These are phyloP conservation scores for Brasilioporus rufonigricans DNA, from an alignment of 768 basidiomycete species.

Conservation along the genomic window DNA sequence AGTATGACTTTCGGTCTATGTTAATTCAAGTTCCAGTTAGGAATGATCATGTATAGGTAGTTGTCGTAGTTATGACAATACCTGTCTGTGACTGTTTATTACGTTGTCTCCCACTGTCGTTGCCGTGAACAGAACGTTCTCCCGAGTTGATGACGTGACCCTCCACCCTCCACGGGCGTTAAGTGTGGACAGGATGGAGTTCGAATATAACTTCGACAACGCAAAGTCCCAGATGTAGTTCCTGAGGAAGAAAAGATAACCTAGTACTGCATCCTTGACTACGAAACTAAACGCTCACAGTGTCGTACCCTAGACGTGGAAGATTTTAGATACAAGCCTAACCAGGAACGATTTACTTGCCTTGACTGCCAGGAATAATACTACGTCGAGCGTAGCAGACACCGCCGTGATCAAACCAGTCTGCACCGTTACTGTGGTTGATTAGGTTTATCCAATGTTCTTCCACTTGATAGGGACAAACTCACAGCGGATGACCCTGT, in stretches of 20 bases:
- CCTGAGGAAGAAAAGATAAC: not conserved
- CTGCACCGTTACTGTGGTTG: slow-evolving; percentile 28
- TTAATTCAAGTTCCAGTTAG: not conserved
- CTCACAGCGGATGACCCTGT: slow-evolving; percentile 42
- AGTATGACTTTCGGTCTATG: not conserved
- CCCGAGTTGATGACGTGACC: not conserved
- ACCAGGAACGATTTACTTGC: slow-evolving; percentile 1
- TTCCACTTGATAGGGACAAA: not conserved
- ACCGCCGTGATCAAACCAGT: slow-evolving; percentile 25
- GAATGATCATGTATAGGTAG: not conserved
- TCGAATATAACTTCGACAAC: slow-evolving; percentile 28
- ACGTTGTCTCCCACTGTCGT: not conserved
- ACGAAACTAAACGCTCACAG: slow-evolving; percentile 1
- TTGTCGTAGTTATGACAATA: not conserved
- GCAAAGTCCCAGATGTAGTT: slow-evolving; percentile 29
- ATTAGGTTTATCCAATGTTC: not conserved
- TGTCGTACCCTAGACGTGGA: slow-evolving; percentile 3
- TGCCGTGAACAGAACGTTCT: slow-evolving; percentile 11
- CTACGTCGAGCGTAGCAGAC: slow-evolving; percentile 20
- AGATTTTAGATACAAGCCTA: not conserved
- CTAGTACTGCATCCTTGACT: not conserved
- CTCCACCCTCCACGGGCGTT: slow-evolving; percentile 27
- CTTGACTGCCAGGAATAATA: slow-evolving; percentile 20
- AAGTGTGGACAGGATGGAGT: slow-evolving; percentile 21
- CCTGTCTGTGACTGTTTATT: slow-evolving; percentile 2